A percentile compares a stretch with the other conserved stretches of the same genome.
Evolutionary conservation across 2,329 filamentous ascomycete genomes (phyloP).

Genomic region (Stachybotrys elegans): DNA sequence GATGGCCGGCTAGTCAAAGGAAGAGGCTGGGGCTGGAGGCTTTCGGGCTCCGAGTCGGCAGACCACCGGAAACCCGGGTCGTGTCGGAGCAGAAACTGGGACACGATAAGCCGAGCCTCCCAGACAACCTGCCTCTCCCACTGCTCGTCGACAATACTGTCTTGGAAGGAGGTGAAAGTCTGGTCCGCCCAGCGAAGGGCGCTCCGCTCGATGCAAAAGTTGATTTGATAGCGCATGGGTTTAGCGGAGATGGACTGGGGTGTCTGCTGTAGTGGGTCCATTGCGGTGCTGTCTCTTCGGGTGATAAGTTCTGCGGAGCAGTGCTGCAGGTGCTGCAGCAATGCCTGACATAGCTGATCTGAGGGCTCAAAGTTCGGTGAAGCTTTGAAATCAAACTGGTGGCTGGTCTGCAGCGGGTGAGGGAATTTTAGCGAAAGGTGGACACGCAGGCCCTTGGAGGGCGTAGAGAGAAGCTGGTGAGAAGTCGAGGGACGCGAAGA

Average conservation of each 20-base stretch:
- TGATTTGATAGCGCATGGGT: conserved; percentile 42
- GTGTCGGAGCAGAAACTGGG: conserved; percentile 44
- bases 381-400: conserved; percentile 40
- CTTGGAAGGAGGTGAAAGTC: conserved; percentile 46
- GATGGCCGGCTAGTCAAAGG: conserved; percentile 30
- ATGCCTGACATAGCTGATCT: conserved; percentile 40
- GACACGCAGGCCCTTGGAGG: conserved; percentile 28
- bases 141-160: conserved; percentile 36
- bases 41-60: conserved; percentile 27
- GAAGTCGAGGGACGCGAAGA: conserved; percentile 14
- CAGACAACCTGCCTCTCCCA: conserved; percentile 41
- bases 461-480: conserved; percentile 6
- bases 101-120: conserved; percentile 45
- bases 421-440: conserved; percentile 41
- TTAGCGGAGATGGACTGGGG: conserved; percentile 28
- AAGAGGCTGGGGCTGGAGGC: not conserved
- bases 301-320: conserved; percentile 49
- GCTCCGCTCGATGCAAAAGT: conserved; percentile 37
- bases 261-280: conserved; percentile 30
- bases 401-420: conserved; percentile 36
- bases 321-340: conserved; percentile 47
- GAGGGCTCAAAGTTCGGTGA: conserved; percentile 38
- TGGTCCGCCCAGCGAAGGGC: conserved; percentile 37
- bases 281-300: conserved; percentile 42
- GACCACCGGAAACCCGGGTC: conserved; percentile 42